Evolutionary conservation across 768 basidiomycete species (phyloP).

Genomic region (Sporobolomyces pararoseus): DNA sequence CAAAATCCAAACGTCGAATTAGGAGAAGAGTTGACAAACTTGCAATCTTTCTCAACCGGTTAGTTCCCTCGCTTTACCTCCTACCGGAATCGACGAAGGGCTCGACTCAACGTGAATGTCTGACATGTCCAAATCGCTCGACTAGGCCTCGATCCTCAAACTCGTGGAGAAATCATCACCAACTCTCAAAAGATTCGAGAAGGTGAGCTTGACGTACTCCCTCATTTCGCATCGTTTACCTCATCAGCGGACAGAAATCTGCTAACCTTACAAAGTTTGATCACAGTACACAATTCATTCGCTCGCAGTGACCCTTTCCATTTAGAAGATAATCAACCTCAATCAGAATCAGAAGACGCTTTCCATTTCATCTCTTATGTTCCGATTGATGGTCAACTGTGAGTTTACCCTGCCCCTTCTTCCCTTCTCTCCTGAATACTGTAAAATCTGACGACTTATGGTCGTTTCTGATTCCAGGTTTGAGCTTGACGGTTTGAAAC

Average conservation of each 20-base stretch:
- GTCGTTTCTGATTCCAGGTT: conserved; percentile 51
- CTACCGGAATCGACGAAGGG: too few species aligned
- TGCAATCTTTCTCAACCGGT: conserved; percentile 37
- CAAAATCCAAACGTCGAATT: conserved; percentile 26
- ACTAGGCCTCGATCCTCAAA: conserved; percentile 71
- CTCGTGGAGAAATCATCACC: conserved; percentile 49
- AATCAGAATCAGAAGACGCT: conserved; percentile 70
- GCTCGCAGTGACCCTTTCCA: conserved; percentile 86
- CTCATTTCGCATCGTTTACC: too few species aligned
- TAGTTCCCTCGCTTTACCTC: too few species aligned
- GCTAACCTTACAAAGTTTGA: conserved; percentile 53
- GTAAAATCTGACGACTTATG: too few species aligned
- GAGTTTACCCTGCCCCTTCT: neutral
- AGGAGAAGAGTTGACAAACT: conserved; percentile 37
- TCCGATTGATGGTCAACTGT: conserved; percentile 69
- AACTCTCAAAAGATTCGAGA: conserved; percentile 50
- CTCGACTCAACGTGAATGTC: too few species aligned
- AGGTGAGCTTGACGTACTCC: conserved; percentile 51
- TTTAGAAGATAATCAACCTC: conserved; percentile 62
- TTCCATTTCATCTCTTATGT: conserved; percentile 96
- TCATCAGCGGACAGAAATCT: neutral
- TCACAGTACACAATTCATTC: conserved; percentile 85
- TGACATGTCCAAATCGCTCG: too few species aligned
- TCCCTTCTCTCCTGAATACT: too few species aligned
- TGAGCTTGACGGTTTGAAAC: conserved; percentile 88